Evolutionary conservation across 257 asterid genomes (phyloP).

Genomic region (Nemophila menziesii): DNA sequence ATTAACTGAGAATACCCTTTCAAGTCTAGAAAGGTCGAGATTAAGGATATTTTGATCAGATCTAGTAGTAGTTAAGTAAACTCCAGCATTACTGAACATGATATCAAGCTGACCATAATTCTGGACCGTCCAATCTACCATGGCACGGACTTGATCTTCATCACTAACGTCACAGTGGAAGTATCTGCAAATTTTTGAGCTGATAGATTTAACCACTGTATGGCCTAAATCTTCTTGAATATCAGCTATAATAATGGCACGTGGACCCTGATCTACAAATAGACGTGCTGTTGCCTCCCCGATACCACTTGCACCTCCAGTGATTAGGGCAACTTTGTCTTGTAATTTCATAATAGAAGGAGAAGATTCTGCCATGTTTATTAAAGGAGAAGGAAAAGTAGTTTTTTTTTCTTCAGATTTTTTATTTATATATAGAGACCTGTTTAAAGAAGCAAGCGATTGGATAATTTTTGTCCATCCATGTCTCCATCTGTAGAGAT

Average conservation of each 20-base stretch:
- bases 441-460: too few relatives aligned
- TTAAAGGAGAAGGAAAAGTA: too few relatives aligned
- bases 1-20: constrained; percentile 29
- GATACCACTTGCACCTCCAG: constrained; percentile 76
- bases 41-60: constrained; percentile 40
- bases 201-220: constrained; percentile 21
- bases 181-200: constrained; percentile 25
- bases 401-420: too few relatives aligned
- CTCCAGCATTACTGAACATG: constrained; percentile 54
- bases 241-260: constrained; percentile 46
- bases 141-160: constrained; percentile 41
- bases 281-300: constrained; percentile 45
- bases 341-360: too few relatives aligned
- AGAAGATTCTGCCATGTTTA: too few relatives aligned
- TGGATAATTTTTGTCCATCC: too few relatives aligned
- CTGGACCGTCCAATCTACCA: constrained; percentile 24
- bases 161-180: constrained; percentile 48
- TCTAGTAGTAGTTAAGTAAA: constrained; percentile 25
- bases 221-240: constrained; percentile 41
- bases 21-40: constrained; percentile 30
- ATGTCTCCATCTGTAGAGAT: too few relatives aligned
- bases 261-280: constrained; percentile 44
- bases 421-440: too few relatives aligned
- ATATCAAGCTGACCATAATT: constrained; percentile 36
- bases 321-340: constrained; percentile 58